Conservation (phyloP, 805 yeast species). For the Ogataea nakhonphanomensis region DNA sequence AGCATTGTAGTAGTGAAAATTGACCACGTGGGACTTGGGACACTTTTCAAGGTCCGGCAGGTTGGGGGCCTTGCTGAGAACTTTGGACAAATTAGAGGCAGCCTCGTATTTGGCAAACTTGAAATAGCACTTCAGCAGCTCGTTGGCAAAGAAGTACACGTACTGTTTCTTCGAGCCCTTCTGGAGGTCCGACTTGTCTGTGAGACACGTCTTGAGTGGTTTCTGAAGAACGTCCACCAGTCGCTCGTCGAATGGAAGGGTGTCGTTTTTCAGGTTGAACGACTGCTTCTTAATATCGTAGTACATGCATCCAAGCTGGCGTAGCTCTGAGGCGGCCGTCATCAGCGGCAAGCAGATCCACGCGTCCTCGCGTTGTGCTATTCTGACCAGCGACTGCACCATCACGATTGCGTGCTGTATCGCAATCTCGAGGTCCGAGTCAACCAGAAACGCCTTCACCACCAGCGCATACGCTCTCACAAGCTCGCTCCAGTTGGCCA, state of each 20-base stretch:
- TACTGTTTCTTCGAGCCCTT: slow-evolving; percentile 53
- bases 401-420: slow-evolving; percentile 15
- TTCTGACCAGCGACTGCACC: slow-evolving; percentile 15
- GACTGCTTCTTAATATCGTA: slow-evolving; percentile 10
- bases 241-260: slow-evolving; percentile 24
- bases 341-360: slow-evolving; percentile 23
- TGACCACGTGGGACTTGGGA: slow-evolving; percentile 52
- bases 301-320: slow-evolving; percentile 19
- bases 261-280: slow-evolving; percentile 9
- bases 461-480: slow-evolving; percentile 13
- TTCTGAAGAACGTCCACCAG: slow-evolving; percentile 48
- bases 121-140: slow-evolving; percentile 68
- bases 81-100: slow-evolving; percentile 72
- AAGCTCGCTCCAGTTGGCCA: slow-evolving; percentile 10
- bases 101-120: slow-evolving; percentile 63
- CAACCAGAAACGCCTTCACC: slow-evolving; percentile 19
- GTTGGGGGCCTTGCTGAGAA: slow-evolving; percentile 52
- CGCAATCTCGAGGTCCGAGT: slow-evolving; percentile 19
- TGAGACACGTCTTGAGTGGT: slow-evolving; percentile 72
- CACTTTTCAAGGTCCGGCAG: slow-evolving; percentile 47
- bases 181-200: slow-evolving; percentile 63
- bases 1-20: slow-evolving; percentile 68
- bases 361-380: slow-evolving; percentile 16
- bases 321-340: slow-evolving; percentile 17
- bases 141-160: slow-evolving; percentile 67